These are phyloP conservation scores for Pythium chondricola DNA, from an alignment of 352 stramenopile genomes.

Conservation along the genomic window DNA sequence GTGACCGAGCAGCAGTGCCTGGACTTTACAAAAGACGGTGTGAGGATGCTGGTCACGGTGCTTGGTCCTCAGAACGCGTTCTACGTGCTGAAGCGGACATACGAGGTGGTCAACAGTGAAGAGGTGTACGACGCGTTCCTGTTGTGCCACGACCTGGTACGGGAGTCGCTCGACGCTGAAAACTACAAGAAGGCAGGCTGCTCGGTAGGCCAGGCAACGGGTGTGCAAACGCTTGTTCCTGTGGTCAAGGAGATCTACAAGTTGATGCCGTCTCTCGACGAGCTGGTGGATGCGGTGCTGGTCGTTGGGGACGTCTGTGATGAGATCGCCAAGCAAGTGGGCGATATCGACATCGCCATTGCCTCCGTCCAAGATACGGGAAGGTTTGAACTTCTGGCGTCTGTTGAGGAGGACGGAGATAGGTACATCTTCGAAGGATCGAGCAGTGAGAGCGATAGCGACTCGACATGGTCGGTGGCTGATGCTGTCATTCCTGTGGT, in stretches of 20 bases:
- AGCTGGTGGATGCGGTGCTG: conserved; percentile 44
- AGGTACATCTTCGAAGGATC: background rate
- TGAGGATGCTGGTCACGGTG: conserved; percentile 46
- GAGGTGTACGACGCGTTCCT: conserved; percentile 62
- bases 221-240: conserved; percentile 33
- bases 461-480: background rate
- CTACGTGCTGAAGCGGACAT: conserved; percentile 61
- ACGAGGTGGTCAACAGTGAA: conserved; percentile 72
- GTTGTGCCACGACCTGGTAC: conserved; percentile 51
- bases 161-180: conserved; percentile 50
- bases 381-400: conserved; percentile 14
- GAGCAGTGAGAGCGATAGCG: background rate
- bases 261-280: conserved; percentile 58
- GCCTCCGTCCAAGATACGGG: conserved; percentile 11
- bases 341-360: conserved; percentile 8
- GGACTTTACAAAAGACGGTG: conserved; percentile 33
- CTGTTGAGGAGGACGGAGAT: conserved; percentile 7
- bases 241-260: conserved; percentile 42
- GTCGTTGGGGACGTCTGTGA: conserved; percentile 60
- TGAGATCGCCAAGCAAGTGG: conserved; percentile 23
- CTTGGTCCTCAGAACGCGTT: conserved; percentile 71
- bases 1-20: conserved; percentile 56
- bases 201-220: conserved; percentile 35
- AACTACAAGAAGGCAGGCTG: conserved; percentile 52
- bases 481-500: background rate